Evolutionary conservation across 2,329 filamentous ascomycete genomes (phyloP).

Genomic region (Elsinoe arachidis): DNA sequence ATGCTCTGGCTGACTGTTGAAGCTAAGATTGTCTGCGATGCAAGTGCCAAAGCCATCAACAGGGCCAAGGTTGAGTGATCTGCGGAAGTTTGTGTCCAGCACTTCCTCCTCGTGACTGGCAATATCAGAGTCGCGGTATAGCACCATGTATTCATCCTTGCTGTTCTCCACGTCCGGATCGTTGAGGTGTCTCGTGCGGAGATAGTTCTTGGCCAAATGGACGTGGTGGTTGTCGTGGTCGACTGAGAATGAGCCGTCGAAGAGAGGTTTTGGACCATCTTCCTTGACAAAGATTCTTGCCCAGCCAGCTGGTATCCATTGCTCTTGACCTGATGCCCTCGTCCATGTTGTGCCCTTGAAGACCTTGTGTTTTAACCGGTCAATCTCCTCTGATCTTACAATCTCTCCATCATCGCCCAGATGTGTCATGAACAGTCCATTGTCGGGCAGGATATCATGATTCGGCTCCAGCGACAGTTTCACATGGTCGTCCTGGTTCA

Average conservation of each 20-base stretch:
- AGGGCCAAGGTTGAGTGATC: constrained; percentile 26
- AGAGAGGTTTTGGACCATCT: constrained; percentile 72
- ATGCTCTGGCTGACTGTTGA: constrained; percentile 68
- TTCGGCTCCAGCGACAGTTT: constrained; percentile 82
- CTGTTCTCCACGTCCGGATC: constrained; percentile 57
- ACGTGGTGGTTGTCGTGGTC: constrained; percentile 79
- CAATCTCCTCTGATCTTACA: constrained; percentile 56
- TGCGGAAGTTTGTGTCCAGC: constrained; percentile 46
- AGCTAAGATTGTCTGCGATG: constrained; percentile 63
- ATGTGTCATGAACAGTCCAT: constrained; percentile 62
- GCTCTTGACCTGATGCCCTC: constrained; percentile 38
- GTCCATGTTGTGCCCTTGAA: constrained; percentile 70
- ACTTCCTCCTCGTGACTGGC: constrained; percentile 25
- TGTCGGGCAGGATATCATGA: constrained; percentile 71
- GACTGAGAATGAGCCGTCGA: constrained; percentile 82
- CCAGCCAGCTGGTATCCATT: constrained; percentile 80
- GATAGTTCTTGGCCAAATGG: constrained; percentile 65
- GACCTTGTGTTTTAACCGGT: constrained; percentile 67
- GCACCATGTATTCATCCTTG: constrained; percentile 67
- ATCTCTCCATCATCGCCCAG: constrained; percentile 64
- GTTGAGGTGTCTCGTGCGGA: constrained; percentile 57
- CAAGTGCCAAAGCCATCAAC: constrained; percentile 42
- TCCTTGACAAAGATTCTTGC: constrained; percentile 68
- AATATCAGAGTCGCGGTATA: constrained; percentile 89
- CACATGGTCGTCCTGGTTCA: constrained; percentile 59